These are phyloP conservation scores for Penicillium paneum DNA, from an alignment of 2,329 filamentous ascomycete genomes.

Conservation along the genomic window DNA sequence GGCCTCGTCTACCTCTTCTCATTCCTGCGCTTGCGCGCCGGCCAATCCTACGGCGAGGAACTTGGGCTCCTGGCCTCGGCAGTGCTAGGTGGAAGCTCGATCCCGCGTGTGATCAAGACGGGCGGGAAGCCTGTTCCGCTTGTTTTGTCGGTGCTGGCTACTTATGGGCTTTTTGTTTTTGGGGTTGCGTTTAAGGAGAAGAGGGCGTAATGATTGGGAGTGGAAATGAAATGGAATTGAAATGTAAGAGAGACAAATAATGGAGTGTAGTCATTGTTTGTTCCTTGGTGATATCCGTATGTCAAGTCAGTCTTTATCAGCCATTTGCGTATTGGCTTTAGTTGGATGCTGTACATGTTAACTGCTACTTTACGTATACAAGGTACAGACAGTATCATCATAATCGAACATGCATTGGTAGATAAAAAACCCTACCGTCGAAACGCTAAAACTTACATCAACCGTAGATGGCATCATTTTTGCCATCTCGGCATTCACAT, in stretches of 20 bases:
- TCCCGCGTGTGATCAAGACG: constrained; percentile 80
- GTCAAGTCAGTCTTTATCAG: not conserved
- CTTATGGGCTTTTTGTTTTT: constrained; percentile 76
- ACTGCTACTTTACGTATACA: not conserved
- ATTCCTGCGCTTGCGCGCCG: constrained; percentile 72
- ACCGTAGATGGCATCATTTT: constrained; percentile 10
- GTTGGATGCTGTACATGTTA: not conserved
- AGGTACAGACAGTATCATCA: not conserved
- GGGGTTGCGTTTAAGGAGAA: constrained; percentile 60
- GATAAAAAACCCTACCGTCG: not conserved
- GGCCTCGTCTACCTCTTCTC: constrained; percentile 75
- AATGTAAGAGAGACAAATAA: not conserved
- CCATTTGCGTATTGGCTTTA: not conserved
- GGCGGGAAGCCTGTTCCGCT: constrained; percentile 76
- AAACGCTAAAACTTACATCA: constrained; percentile 20
- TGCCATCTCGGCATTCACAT: constrained; percentile 1
- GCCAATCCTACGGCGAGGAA: constrained; percentile 78
- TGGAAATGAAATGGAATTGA: not conserved
- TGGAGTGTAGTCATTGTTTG: not conserved
- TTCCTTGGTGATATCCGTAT: not conserved
- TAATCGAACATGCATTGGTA: not conserved
- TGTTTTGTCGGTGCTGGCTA: constrained; percentile 72
- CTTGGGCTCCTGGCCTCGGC: constrained; percentile 82
- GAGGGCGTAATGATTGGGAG: constrained; percentile 15
- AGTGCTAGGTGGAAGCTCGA: constrained; percentile 77